These are phyloP conservation scores for Cubamyces lactineus DNA, from an alignment of 768 basidiomycete species.

Conservation along the genomic window DNA sequence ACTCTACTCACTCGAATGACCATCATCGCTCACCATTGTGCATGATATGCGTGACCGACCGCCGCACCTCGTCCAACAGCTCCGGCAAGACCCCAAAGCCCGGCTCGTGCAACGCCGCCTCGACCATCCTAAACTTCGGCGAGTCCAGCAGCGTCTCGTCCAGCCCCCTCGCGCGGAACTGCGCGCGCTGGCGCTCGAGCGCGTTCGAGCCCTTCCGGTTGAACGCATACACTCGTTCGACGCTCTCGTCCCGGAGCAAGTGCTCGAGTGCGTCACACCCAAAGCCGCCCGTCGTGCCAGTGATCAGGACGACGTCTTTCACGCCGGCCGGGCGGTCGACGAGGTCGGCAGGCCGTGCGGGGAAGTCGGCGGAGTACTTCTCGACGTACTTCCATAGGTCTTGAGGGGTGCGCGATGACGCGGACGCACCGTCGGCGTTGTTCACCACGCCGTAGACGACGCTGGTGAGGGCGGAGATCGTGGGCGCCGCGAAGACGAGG, in stretches of 20 bases:
- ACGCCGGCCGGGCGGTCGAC: constrained; percentile 10
- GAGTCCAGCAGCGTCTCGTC: constrained; percentile 33
- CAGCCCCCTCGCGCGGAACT: constrained; percentile 38
- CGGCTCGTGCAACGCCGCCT: constrained; percentile 31
- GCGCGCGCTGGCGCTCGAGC: constrained; percentile 32
- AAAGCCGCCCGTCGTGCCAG: constrained; percentile 38
- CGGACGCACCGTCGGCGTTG: constrained; percentile 17
- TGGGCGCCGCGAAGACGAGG: constrained; percentile 45
- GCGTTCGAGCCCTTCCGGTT: constrained; percentile 29
- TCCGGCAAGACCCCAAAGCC: constrained; percentile 35
- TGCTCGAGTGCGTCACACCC: constrained; percentile 33
- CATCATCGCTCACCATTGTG: constrained; percentile 38
- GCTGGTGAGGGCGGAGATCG: constrained; percentile 36
- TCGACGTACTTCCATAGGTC: constrained; percentile 38
- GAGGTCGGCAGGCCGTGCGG: constrained; percentile 18
- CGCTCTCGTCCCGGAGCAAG: constrained; percentile 21
- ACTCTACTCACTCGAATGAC: not conserved
- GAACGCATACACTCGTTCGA: constrained; percentile 30
- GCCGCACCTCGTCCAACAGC: constrained; percentile 34
- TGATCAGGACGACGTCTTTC: constrained; percentile 33
- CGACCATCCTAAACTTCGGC: constrained; percentile 39
- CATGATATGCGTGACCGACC: constrained; percentile 42
- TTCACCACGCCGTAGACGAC: constrained; percentile 3
- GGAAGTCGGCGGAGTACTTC: constrained; percentile 38
- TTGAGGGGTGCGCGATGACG: constrained; percentile 22